phyloP scores from a whole-genome alignment of 1,284 basidiomycete species.

The Ceratobasidium theobromae region DNA sequence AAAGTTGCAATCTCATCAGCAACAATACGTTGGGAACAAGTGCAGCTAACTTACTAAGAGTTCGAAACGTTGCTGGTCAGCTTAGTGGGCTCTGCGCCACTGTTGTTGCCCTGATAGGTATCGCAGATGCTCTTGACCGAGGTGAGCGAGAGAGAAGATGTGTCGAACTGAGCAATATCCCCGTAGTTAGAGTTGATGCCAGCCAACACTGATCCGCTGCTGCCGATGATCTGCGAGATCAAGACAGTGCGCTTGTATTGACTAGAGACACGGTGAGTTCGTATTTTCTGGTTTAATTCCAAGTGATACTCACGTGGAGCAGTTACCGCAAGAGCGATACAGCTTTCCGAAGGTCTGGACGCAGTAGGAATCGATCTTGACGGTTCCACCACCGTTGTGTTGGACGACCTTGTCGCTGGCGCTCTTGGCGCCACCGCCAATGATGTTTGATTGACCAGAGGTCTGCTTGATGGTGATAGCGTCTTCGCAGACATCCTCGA shows the following conservation, averaged over 20 bases:
- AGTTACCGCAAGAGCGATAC: slow-evolving; percentile 34
- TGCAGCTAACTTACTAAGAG: slow-evolving; percentile 29
- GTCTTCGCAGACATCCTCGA: slow-evolving; percentile 33
- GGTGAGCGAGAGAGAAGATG: slow-evolving; percentile 31
- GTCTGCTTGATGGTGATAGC: slow-evolving; percentile 35
- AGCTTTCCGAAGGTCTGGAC: slow-evolving; percentile 30
- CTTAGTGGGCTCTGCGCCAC: slow-evolving; percentile 28
- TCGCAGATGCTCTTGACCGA: slow-evolving; percentile 8
- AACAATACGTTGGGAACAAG: too few species aligned
- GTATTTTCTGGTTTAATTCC: too few species aligned
- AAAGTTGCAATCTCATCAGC: too few species aligned
- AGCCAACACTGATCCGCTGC: background rate
- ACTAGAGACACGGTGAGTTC: background rate
- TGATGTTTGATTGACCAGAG: slow-evolving; percentile 26
- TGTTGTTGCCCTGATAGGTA: slow-evolving; percentile 25
- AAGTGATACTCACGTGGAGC: slow-evolving; percentile 20
- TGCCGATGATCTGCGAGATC: slow-evolving; percentile 10
- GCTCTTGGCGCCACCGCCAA: slow-evolving; percentile 31
- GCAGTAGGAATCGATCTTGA: slow-evolving; percentile 29
- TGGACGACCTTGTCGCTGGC: slow-evolving; percentile 33
- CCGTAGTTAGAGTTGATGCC: slow-evolving; percentile 34
- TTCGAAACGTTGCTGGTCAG: slow-evolving; percentile 27
- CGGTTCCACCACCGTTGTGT: slow-evolving; percentile 31
- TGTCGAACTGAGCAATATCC: slow-evolving; percentile 34
- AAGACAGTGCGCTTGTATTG: slow-evolving; percentile 20